Conservation (phyloP, 2,329 filamentous ascomycete genomes). For the Hypoxylon sp. region DNA sequence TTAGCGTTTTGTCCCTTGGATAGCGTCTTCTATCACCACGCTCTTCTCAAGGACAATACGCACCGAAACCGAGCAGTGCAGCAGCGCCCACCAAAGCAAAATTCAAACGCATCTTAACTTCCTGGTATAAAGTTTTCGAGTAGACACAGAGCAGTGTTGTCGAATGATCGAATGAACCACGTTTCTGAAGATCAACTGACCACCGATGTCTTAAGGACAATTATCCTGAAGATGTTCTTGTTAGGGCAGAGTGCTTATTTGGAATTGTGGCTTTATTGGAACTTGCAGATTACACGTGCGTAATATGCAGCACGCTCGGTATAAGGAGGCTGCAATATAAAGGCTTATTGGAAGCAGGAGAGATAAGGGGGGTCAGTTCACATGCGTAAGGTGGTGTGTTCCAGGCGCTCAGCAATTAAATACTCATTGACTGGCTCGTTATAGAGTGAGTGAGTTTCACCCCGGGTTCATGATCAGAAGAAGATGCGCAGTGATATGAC, state of each 20-base stretch:
- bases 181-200: not conserved
- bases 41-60: slow-evolving; percentile 14
- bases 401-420: slow-evolving; percentile 38
- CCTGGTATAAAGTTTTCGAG: slow-evolving; percentile 13
- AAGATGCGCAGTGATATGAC: slow-evolving; percentile 34
- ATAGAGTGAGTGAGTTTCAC: slow-evolving; percentile 30
- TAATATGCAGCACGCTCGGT: slow-evolving; percentile 10
- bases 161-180: not conserved
- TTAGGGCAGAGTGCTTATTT: slow-evolving; percentile 15
- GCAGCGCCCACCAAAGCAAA: slow-evolving; percentile 41
- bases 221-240: not conserved
- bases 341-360: slow-evolving; percentile 27
- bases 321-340: slow-evolving; percentile 2
- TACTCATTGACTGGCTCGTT: slow-evolving; percentile 34
- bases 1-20: slow-evolving; percentile 13
- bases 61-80: slow-evolving; percentile 47
- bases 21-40: not conserved
- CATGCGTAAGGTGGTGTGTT: slow-evolving; percentile 27
- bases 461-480: slow-evolving; percentile 23
- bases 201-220: slow-evolving; percentile 13
- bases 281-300: slow-evolving; percentile 37
- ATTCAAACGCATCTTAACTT: slow-evolving; percentile 49
- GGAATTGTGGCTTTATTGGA: slow-evolving; percentile 12
- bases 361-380: slow-evolving; percentile 32
- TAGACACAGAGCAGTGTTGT: not conserved